Percentiles rank a stretch among this genome's conserved stretches.
Evolutionary conservation across 1,139 yeast genomes (phyloP).

Genomic region (Pichia sp.): DNA sequence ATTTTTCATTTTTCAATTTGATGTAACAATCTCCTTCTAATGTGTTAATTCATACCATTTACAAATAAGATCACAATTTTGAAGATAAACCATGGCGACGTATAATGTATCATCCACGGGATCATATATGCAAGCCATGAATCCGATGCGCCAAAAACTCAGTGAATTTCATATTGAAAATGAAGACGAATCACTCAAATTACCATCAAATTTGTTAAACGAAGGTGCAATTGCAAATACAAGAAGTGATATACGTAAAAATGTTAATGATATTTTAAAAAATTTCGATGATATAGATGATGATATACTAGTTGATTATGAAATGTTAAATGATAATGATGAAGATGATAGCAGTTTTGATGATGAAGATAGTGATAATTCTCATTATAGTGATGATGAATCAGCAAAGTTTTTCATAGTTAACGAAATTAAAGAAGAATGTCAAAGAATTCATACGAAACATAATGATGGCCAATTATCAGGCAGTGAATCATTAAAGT

Average conservation of each 20-base stretch:
- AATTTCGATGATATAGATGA: conserved; percentile 33
- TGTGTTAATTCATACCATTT: not conserved
- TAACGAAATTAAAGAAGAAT: conserved; percentile 32
- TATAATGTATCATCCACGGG: conserved; percentile 58
- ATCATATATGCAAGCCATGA: conserved; percentile 76
- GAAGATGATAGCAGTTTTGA: conserved; percentile 5
- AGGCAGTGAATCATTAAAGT: conserved; percentile 12
- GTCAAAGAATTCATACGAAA: conserved; percentile 30
- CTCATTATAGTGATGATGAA: conserved; percentile 11
- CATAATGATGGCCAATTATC: conserved; percentile 13
- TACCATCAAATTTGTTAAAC: conserved; percentile 25
- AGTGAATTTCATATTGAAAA: conserved; percentile 29
- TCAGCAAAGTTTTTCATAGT: conserved; percentile 14
- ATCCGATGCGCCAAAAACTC: conserved; percentile 49
- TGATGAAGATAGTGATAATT: conserved; percentile 25
- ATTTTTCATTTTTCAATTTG: not conserved
- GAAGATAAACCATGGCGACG: conserved; percentile 25
- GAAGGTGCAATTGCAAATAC: conserved; percentile 18
- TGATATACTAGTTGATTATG: conserved; percentile 20
- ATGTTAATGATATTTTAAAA: conserved; percentile 34
- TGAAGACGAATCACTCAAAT: conserved; percentile 24
- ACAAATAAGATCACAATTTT: no score
- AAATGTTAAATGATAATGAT: conserved; percentile 10
- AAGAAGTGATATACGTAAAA: conserved; percentile 28
- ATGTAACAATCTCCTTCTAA: not conserved